A percentile compares a stretch with the other conserved stretches of the same genome.
These are phyloP conservation scores for Pseudogymnoascus sp. DNA, from an alignment of 2,329 filamentous ascomycete genomes.

Conservation along the genomic window DNA sequence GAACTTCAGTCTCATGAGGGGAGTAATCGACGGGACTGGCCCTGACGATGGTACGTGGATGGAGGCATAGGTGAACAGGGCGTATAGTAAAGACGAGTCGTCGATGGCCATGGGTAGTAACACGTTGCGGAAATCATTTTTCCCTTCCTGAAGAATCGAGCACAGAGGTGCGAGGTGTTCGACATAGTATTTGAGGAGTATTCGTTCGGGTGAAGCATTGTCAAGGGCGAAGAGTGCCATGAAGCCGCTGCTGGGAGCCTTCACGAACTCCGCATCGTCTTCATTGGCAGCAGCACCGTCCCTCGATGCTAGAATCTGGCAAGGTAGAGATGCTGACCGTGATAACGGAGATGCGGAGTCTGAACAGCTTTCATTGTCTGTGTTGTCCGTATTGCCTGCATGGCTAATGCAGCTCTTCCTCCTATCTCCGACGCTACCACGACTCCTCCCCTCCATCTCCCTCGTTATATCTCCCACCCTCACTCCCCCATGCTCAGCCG, in stretches of 20 bases:
- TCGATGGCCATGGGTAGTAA: conserved; percentile 15
- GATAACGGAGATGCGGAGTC: not conserved
- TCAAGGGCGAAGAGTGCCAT: conserved; percentile 4
- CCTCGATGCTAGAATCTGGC: not conserved
- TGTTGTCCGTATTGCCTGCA: not conserved
- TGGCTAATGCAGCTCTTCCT: not conserved
- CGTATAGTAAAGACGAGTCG: conserved; percentile 15
- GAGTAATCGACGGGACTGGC: conserved; percentile 5
- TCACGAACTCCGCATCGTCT: not conserved
- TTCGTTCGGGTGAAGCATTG: conserved; percentile 5
- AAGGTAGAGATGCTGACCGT: not conserved
- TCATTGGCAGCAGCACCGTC: not conserved
- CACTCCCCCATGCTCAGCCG: not conserved
- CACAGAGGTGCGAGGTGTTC: conserved; percentile 12
- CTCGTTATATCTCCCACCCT: not conserved
- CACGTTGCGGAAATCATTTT: conserved; percentile 10
- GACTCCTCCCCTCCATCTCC: not conserved
- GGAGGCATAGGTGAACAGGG: conserved; percentile 16
- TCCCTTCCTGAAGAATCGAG: conserved; percentile 13
- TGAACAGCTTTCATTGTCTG: not conserved
- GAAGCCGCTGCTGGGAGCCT: conserved; percentile 5
- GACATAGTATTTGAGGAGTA: conserved; percentile 13
- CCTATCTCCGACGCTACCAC: not conserved
- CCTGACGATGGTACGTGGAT: conserved; percentile 12
- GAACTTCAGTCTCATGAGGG: conserved; percentile 10